Evolutionary conservation across 441 rosid species (phyloP), one percentile per base, ranked within the genome.

Genomic region (Lepidium campestre): DNA sequence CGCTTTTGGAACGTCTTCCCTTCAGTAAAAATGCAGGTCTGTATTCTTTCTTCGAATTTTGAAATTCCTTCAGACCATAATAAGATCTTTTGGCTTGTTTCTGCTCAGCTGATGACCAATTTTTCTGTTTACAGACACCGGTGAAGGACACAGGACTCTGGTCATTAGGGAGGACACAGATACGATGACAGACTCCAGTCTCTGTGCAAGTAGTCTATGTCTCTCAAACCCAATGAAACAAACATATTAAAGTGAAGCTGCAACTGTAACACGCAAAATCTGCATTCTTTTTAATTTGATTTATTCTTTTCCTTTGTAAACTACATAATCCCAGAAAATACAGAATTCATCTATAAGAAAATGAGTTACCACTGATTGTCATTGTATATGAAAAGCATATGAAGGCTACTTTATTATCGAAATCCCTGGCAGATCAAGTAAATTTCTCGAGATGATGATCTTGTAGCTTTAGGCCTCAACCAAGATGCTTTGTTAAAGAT

Each of bases 1-100:
- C 74, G 99, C 52, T 94, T 94, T 71, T 91, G 99, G 99, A 88
- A 91, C 45, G 84, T 94, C 55, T 94, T 91, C 79, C 99, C 99
- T 18, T 89, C 96, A 13, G 78, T 84, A 44, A 91, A 87, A 81
- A 45, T 92, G 55, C 89, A 80, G 46, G 97, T 93, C 68, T 72
- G 90, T 36, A 29, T 41, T 20, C 58, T 31, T 40, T 20, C 41
- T 42, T 41, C 6, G 11, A 65, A 25, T 34, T 57, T 42, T 20
- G 44, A 47, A 29, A 13, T 35, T 53, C 47, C 31, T 13, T 35
- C 32, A 18, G 37, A 42, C 27, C n/a, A 62, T 23, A 63, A 65
- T 14, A n/a, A 31, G n/a, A 12, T 37, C 47, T 45, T 67, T 3
- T 29, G 27, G 25, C 15, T 35, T 14, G 10, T 44, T 29, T 13